A percentile compares a stretch with the other conserved stretches of the same genome.
Conservation (phyloP, 352 stramenopile species). For the Phytophthora citricola region DNA sequence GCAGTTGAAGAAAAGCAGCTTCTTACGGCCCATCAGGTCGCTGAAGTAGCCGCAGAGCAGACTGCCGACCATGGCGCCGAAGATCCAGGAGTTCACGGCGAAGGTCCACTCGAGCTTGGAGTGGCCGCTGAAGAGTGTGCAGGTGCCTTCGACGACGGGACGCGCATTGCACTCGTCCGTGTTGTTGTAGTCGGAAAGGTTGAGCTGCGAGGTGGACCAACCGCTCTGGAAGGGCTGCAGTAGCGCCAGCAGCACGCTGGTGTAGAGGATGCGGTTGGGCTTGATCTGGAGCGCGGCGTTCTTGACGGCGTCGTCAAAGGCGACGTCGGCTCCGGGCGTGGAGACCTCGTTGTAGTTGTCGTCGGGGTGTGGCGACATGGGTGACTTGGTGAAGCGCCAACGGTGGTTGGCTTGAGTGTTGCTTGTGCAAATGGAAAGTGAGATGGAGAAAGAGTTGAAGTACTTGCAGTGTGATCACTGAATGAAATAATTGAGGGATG, state of each 20-base stretch:
- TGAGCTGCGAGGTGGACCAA: constrained; percentile 67
- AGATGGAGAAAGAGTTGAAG: not conserved
- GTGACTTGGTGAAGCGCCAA: constrained; percentile 1
- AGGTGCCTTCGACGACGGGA: constrained; percentile 47
- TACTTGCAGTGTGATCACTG: not conserved
- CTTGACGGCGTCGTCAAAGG: constrained; percentile 29
- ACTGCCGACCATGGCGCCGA: constrained; percentile 58
- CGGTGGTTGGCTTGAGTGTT: constrained; percentile 8
- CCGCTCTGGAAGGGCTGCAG: constrained; percentile 61
- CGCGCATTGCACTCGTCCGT: constrained; percentile 51
- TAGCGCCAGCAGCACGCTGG: constrained; percentile 42
- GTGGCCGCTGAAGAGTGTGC: constrained; percentile 45
- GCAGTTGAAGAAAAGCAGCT: constrained; percentile 34
- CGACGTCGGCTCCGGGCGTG: constrained; percentile 18
- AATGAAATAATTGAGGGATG: constrained; percentile 10
- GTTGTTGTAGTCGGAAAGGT: constrained; percentile 67
- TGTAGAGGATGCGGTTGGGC: constrained; percentile 54
- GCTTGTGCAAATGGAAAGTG: constrained; percentile 11
- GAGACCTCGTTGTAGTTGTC: constrained; percentile 14
- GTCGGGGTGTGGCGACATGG: constrained; percentile 14
- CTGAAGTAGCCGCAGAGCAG: constrained; percentile 47
- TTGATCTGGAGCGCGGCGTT: constrained; percentile 30
- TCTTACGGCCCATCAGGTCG: constrained; percentile 37
- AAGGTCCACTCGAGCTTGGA: constrained; percentile 39
- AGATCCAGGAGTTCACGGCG: constrained; percentile 50